Percentiles rank a stretch among this genome's conserved stretches.
phyloP scores from a whole-genome alignment of 257 asterid species.

The Striga asiatica region DNA sequence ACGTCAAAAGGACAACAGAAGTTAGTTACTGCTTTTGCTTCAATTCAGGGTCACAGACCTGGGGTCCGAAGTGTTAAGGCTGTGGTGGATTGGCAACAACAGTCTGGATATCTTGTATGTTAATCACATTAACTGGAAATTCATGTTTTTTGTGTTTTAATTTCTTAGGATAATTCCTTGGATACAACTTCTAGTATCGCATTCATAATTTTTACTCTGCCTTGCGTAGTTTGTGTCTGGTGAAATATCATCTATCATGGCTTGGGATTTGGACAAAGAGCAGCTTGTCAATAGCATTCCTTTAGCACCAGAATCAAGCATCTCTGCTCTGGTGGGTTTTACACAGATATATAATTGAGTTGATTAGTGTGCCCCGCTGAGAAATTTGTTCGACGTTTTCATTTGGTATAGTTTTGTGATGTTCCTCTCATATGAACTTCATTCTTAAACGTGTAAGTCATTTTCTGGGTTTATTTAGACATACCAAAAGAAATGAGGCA shows the following conservation, averaged over 20 bases:
- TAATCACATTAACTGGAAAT: background rate
- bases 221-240: conserved; percentile 65
- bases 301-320: conserved; percentile 64
- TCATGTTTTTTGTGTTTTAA: background rate
- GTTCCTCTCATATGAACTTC: background rate
- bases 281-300: conserved; percentile 74
- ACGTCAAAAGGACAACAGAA: conserved; percentile 58
- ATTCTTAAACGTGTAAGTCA: too few species aligned
- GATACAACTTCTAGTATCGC: conserved; percentile 9
- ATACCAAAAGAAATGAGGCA: background rate
- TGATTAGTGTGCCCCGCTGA: background rate
- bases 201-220: background rate
- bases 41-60: conserved; percentile 82
- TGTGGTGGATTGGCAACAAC: conserved; percentile 99
- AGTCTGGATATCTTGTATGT: conserved; percentile 67
- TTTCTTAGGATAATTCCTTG: background rate
- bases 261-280: conserved; percentile 98
- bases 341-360: background rate
- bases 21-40: conserved; percentile 79
- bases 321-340: conserved; percentile 80
- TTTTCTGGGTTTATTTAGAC: background rate
- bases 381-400: background rate
- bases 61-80: conserved; percentile 82
- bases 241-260: conserved; percentile 78
- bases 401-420: background rate